Percentiles rank a stretch among this genome's conserved stretches.
These are phyloP conservation scores for Fusarium metavorans DNA, from an alignment of 2,329 filamentous ascomycete species.

Conservation along the genomic window DNA sequence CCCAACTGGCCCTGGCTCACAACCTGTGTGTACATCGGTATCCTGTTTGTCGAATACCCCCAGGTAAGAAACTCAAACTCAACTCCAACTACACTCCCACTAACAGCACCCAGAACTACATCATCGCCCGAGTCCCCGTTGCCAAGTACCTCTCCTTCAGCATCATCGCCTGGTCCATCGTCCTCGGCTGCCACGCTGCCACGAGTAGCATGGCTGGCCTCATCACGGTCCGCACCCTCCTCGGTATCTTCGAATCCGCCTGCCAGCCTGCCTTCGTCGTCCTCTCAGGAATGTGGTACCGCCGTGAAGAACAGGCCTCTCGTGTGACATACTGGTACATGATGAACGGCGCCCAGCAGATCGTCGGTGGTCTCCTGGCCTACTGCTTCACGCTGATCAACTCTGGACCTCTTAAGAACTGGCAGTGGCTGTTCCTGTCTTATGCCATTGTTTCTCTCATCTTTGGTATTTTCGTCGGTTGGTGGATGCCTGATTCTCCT, in stretches of 20 bases:
- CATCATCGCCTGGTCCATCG: conserved; percentile 69
- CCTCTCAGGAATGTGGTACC: conserved; percentile 78
- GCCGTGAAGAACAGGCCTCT: conserved; percentile 73
- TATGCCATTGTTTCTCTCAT: conserved; percentile 74
- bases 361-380: conserved; percentile 77
- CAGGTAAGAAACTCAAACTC: conserved; percentile 43
- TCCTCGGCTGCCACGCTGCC: conserved; percentile 71
- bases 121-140: conserved; percentile 72
- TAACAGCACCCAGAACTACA: conserved; percentile 59
- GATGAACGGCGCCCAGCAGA: conserved; percentile 82
- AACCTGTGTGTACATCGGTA: conserved; percentile 79
- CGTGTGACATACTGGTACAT: conserved; percentile 81
- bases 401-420: conserved; percentile 67
- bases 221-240: conserved; percentile 70
- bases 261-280: conserved; percentile 77
- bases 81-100: not conserved
- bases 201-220: conserved; percentile 71
- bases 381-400: conserved; percentile 71
- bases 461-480: conserved; percentile 73
- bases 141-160: conserved; percentile 75
- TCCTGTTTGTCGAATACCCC: conserved; percentile 78
- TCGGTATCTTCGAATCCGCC: conserved; percentile 78
- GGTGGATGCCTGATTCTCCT: conserved; percentile 75
- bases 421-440: conserved; percentile 76
- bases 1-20: conserved; percentile 76